A percentile compares a stretch with the other conserved stretches of the same genome.
Evolutionary conservation across 257 asterid genomes (phyloP).

Genomic region (Solanum clarkiae): DNA sequence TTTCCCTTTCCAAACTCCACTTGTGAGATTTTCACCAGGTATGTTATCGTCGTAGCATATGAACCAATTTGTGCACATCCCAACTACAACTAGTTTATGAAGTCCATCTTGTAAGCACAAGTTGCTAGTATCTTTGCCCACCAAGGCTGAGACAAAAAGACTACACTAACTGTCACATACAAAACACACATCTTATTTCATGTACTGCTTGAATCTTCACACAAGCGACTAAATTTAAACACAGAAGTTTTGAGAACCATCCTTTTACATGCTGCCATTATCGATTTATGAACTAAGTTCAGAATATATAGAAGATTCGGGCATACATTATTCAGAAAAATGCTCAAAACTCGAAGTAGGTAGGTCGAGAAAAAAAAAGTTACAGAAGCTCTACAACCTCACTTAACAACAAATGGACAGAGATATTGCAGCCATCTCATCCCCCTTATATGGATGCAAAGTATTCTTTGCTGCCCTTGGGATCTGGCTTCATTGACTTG

Average conservation of each 20-base stretch:
- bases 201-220: neutral
- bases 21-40: too few species aligned
- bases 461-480: conserved; percentile 92
- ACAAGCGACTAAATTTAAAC: neutral
- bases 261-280: neutral
- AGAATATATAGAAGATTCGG: neutral
- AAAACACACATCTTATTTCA: neutral
- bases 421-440: neutral
- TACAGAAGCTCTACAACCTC: conserved; percentile 7
- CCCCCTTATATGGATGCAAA: conserved; percentile 54
- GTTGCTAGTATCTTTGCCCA: neutral
- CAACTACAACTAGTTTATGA: neutral
- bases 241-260: neutral
- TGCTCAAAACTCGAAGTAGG: neutral
- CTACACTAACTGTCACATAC: neutral
- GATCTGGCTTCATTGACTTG: conserved; percentile 94
- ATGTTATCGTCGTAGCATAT: neutral
- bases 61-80: neutral
- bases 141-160: neutral
- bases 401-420: neutral
- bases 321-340: neutral
- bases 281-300: neutral
- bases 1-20: too few species aligned
- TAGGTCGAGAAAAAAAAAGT: neutral
- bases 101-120: neutral